A percentile compares a stretch with the other conserved stretches of the same genome.
Conservation (phyloP, 2,329 filamentous ascomycete genomes). For the Arthrobotrys megalospora region DNA sequence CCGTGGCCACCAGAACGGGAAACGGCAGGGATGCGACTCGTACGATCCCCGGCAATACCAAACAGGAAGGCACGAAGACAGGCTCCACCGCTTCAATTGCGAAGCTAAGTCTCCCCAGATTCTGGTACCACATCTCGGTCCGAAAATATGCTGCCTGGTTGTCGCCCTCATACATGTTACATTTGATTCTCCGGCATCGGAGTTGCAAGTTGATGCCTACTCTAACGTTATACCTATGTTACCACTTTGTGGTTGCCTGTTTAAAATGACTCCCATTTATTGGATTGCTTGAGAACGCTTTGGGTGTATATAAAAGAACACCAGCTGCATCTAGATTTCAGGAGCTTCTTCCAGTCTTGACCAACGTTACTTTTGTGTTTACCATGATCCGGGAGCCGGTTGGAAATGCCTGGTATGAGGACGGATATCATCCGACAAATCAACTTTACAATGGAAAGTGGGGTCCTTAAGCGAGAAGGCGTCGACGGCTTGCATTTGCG, state of each 20-base stretch:
- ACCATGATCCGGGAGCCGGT: neutral
- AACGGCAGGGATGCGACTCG: slow-evolving; percentile 8
- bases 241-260: slow-evolving; percentile 12
- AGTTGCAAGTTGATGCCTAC: slow-evolving; percentile 20
- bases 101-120: neutral
- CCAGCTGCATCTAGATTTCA: no score
- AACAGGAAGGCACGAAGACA: slow-evolving; percentile 20
- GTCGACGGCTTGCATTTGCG: slow-evolving; percentile 3
- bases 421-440: neutral
- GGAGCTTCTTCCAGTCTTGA: neutral
- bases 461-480: slow-evolving; percentile 22
- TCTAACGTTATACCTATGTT: slow-evolving; percentile 14
- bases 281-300: neutral
- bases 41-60: slow-evolving; percentile 9
- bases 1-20: neutral
- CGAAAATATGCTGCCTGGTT: slow-evolving; percentile 1
- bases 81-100: slow-evolving; percentile 6
- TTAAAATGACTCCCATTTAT: neutral
- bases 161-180: slow-evolving; percentile 3
- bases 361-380: slow-evolving; percentile 1
- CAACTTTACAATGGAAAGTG: neutral
- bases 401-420: neutral
- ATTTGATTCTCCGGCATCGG: slow-evolving; percentile 29
- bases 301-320: neutral
- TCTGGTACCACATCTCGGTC: slow-evolving; percentile 8